phyloP scores from a whole-genome alignment of 805 yeast genomes.

The Brettanomyces nanus region DNA sequence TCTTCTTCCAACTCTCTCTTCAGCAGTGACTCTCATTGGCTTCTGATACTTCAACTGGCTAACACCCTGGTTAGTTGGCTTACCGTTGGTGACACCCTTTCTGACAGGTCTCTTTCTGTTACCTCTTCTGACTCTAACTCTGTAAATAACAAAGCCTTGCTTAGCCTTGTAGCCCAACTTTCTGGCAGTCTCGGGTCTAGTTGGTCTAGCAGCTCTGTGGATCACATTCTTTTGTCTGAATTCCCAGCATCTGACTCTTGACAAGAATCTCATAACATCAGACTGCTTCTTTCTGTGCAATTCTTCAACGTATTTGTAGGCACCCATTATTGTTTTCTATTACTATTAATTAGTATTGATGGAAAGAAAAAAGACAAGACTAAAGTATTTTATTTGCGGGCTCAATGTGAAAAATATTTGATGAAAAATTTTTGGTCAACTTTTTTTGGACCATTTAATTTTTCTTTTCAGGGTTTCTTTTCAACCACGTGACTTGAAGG shows the following conservation, averaged over 20 bases:
- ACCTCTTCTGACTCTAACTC: constrained; percentile 99
- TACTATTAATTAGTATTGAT: background rate
- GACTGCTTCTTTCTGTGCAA: constrained; percentile 99
- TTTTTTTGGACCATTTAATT: background rate
- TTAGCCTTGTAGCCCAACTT: constrained; percentile 99
- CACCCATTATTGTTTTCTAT: constrained; percentile 70
- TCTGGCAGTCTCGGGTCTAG: constrained; percentile 99
- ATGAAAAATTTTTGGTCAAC: background rate
- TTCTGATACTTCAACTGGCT: constrained; percentile 99
- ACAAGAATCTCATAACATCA: constrained; percentile 97
- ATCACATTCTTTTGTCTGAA: constrained; percentile 98
- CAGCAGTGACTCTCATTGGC: constrained; percentile 96
- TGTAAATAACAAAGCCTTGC: constrained; percentile 98
- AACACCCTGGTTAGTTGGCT: constrained; percentile 99
- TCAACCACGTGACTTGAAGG: too few species aligned
- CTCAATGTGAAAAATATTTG: background rate
- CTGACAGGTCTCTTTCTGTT: constrained; percentile 99
- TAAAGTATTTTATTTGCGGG: too few species aligned
- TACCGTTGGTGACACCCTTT: constrained; percentile 99
- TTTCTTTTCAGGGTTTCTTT: too few species aligned
- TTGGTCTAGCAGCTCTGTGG: constrained; percentile 98
- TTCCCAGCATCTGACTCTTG: constrained; percentile 99
- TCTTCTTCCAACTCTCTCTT: constrained; percentile 99
- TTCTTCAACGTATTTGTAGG: constrained; percentile 99
- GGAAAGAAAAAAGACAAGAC: background rate